Evolutionary conservation across 2,329 filamentous ascomycete species (phyloP), one percentile per base, ranked within the genome.

Genomic region (Onygenales sp.): DNA sequence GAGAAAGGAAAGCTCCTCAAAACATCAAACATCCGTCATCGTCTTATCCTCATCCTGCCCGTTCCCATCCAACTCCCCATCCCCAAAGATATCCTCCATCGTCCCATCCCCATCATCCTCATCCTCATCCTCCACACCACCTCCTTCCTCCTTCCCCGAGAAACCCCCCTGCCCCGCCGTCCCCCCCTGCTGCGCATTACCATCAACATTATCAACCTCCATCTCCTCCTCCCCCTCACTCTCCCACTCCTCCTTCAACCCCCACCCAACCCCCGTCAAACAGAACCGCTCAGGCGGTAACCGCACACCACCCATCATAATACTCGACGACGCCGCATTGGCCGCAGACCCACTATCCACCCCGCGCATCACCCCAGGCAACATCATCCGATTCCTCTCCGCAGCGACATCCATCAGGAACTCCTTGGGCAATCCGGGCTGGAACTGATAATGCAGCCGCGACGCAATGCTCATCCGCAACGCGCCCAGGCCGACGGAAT

Each of bases 241-340:
- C 51, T 80, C 77, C 78, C 78, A 81, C 61, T 80, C 77, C 54
- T 81, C 77, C 63, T 74, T 76, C 66, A 82, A 64, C 39, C 74
- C 72, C 79, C 79, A 82, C 36, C 74, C 77, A 7, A 72, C 70
- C 0, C 80, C 80, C 3, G 78, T 81, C 49, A 81, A 67, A 64
- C 78, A 81, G 61, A 83, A 84, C 64, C 80, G 70, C 73, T 85
- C 82, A 11, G 79, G 78, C 56, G 82, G 82, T 62, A 85, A 63
- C 54, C 80, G 70, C 54, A 84, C 70, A 2, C 81, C 82, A 61
- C 74, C 73, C 59, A 75, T 69, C 49, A 70, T 58, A 6, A 72
- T 68, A 31, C 60, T 56, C 21, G 63, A 55, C 31, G 56, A 54
- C 5, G 58, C 59, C 51, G 58, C 47, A 46, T 32, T 46, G 6